These are phyloP conservation scores for Biscogniauxia marginata DNA, from an alignment of 2,329 filamentous ascomycete species.

Conservation along the genomic window DNA sequence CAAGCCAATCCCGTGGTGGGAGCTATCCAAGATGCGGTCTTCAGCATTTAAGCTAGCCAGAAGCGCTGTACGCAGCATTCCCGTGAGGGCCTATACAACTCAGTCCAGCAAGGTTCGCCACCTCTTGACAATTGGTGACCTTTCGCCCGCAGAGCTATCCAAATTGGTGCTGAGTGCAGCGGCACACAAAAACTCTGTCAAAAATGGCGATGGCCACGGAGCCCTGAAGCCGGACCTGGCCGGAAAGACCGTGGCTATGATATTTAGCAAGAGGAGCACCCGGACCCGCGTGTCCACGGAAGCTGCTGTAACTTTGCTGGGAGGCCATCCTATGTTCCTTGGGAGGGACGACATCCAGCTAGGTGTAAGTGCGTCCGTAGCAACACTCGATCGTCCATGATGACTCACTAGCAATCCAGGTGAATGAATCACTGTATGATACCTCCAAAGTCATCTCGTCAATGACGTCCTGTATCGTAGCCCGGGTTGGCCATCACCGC, in stretches of 20 bases:
- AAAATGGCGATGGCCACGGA: slow-evolving; percentile 61
- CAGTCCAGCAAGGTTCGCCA: slow-evolving; percentile 61
- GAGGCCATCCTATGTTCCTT: slow-evolving; percentile 93
- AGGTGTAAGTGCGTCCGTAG: slow-evolving; percentile 56
- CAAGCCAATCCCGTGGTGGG: neutral
- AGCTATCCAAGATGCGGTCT: slow-evolving; percentile 24
- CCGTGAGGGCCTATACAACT: slow-evolving; percentile 44
- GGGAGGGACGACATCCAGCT: slow-evolving; percentile 96
- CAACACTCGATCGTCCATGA: neutral
- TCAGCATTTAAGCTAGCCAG: slow-evolving; percentile 19
- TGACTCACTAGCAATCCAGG: slow-evolving; percentile 41
- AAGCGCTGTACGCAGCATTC: slow-evolving; percentile 25
- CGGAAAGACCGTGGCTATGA: slow-evolving; percentile 85
- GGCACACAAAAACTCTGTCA: slow-evolving; percentile 73
- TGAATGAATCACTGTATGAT: slow-evolving; percentile 94
- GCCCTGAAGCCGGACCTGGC: slow-evolving; percentile 61
- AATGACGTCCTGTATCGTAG: slow-evolving; percentile 82
- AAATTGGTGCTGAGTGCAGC: slow-evolving; percentile 81
- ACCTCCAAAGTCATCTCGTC: slow-evolving; percentile 91
- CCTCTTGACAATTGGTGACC: slow-evolving; percentile 86
- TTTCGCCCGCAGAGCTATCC: slow-evolving; percentile 76
- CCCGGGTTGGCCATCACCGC: slow-evolving; percentile 73
- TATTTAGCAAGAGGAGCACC: slow-evolving; percentile 95
- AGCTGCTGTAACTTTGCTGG: slow-evolving; percentile 81
- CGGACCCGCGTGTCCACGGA: slow-evolving; percentile 93